phyloP scores from a whole-genome alignment of 768 basidiomycete genomes.

The Calvatia gigantea region DNA sequence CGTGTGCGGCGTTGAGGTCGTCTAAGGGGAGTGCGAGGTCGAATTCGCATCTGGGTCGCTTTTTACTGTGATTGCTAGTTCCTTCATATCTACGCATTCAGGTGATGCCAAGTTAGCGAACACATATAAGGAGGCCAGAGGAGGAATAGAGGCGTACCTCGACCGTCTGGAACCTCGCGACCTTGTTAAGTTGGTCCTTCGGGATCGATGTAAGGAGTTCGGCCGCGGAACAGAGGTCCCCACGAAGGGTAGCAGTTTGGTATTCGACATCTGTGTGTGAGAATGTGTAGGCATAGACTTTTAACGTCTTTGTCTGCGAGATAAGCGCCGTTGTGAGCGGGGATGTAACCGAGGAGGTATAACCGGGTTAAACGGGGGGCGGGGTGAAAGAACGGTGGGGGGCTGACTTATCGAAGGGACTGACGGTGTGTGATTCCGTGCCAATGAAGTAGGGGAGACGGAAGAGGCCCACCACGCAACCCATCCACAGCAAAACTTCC shows the following conservation, averaged over 20 bases:
- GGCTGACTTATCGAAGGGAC: conserved; percentile 89
- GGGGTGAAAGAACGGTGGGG: not conserved
- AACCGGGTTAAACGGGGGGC: conserved; percentile 36
- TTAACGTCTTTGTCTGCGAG: conserved; percentile 93
- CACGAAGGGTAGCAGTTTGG: conserved; percentile 90
- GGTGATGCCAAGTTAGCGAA: not conserved
- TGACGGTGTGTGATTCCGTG: conserved; percentile 88
- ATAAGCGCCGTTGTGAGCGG: conserved; percentile 90
- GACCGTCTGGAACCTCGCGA: conserved; percentile 92
- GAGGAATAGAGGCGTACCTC: conserved; percentile 54
- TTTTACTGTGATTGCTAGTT: conserved; percentile 88
- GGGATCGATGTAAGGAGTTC: conserved; percentile 85
- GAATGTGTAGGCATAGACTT: conserved; percentile 74
- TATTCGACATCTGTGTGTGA: conserved; percentile 92
- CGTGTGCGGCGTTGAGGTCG: conserved; percentile 84
- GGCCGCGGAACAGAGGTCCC: conserved; percentile 79
- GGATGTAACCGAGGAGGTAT: conserved; percentile 94
- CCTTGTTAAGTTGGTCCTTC: conserved; percentile 85
- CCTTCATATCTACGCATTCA: conserved; percentile 83
- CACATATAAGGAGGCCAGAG: no score
- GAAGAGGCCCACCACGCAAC: conserved; percentile 79
- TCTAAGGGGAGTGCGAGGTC: conserved; percentile 89
- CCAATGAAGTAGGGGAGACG: conserved; percentile 95
- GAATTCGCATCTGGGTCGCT: conserved; percentile 92
- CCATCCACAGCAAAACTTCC: conserved; percentile 85